phyloP scores from a whole-genome alignment of 2,329 filamentous ascomycete species.

The Cercospora sp. region DNA sequence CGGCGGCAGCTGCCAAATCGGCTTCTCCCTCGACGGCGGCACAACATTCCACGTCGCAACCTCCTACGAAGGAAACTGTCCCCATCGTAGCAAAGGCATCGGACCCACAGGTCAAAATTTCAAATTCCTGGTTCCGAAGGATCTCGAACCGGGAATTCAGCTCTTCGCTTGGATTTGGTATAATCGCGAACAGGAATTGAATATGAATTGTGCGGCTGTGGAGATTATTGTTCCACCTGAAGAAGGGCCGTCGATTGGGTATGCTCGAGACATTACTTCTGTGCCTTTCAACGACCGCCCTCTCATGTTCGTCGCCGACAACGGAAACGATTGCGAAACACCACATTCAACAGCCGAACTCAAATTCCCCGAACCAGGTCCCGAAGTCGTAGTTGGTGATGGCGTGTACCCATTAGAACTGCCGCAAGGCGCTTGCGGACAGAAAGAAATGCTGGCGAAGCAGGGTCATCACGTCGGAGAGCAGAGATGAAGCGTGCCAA shows the following conservation, averaged over 20 bases:
- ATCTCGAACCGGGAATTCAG: conserved; percentile 44
- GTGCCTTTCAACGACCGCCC: conserved; percentile 44
- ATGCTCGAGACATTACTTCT: neutral
- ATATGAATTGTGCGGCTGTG: conserved; percentile 49
- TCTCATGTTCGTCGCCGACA: conserved; percentile 45
- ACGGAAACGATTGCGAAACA: conserved; percentile 44
- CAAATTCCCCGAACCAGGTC: conserved; percentile 46
- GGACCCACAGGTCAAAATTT: conserved; percentile 47
- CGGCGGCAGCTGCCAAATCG: conserved; percentile 51
- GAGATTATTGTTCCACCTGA: conserved; percentile 38
- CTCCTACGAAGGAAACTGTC: conserved; percentile 51
- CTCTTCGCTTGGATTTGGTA: conserved; percentile 53
- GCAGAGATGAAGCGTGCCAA: neutral
- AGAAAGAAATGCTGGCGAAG: conserved; percentile 22
- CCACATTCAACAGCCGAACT: conserved; percentile 44
- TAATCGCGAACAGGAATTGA: conserved; percentile 50
- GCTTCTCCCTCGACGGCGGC: conserved; percentile 45
- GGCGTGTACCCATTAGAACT: conserved; percentile 47
- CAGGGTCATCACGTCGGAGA: conserved; percentile 15
- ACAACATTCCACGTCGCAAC: conserved; percentile 48
- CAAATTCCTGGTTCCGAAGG: conserved; percentile 47
- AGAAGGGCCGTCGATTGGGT: neutral
- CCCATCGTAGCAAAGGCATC: conserved; percentile 42
- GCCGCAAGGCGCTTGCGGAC: conserved; percentile 35
- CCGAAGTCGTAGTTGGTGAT: conserved; percentile 47